Evolutionary conservation across 768 basidiomycete species (phyloP).

Genomic region (Suillus cothurnatus): DNA sequence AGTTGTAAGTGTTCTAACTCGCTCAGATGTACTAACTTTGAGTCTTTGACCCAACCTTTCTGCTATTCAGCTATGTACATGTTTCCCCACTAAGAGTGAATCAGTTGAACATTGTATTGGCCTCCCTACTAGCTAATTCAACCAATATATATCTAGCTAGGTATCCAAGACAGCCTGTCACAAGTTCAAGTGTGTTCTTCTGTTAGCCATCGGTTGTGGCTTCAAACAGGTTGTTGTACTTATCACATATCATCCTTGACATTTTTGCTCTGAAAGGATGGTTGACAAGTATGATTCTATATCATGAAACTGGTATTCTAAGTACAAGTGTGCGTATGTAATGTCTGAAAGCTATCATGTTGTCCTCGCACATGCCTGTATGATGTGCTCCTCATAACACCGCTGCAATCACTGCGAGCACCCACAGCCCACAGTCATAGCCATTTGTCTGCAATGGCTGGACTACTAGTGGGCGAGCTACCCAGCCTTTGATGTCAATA

Average conservation of each 20-base stretch:
- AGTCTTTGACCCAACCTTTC: not conserved
- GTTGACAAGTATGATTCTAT: not conserved
- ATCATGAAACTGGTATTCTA: constrained; percentile 5
- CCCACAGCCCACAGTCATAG: constrained; percentile 7
- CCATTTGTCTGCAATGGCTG: constrained; percentile 3
- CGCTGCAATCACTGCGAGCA: not conserved
- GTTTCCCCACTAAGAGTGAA: not conserved
- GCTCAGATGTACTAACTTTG: not conserved
- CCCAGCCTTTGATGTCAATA: constrained; percentile 10
- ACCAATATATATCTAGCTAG: no score
- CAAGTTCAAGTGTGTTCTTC: no score
- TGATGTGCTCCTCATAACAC: not conserved
- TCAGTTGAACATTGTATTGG: not conserved
- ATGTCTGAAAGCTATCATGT: constrained; percentile 14
- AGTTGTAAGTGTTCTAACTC: not conserved
- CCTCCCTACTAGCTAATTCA: no score
- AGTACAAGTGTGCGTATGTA: constrained; percentile 8
- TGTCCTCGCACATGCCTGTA: constrained; percentile 15
- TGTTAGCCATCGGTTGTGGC: no score
- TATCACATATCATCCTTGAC: no score
- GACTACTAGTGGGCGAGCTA: constrained; percentile 1
- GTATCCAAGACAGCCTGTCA: no score
- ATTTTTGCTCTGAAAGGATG: no score
- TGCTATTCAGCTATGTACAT: not conserved
- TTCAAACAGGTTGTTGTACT: no score